Base-by-base conservation (phyloP, 202 grass and related monocot species). In the Carex sylvatica region DNA sequence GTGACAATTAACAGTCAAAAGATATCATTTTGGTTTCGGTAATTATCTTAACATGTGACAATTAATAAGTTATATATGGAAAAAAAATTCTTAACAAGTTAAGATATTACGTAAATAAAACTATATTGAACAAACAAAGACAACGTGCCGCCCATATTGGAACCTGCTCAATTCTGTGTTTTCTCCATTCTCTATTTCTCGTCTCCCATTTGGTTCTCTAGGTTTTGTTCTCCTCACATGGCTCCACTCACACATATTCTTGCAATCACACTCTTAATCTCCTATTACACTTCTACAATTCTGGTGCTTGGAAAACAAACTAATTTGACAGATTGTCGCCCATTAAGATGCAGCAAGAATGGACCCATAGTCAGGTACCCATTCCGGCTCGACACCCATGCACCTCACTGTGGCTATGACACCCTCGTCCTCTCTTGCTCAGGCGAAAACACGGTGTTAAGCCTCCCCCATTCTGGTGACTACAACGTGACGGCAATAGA, bases 281-380 rank as follows among this genome's bases (percentile, higher is more conserved):
- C 3, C 67, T 70, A 70, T 70, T 42, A 70, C 36, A 9, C 36
- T 42, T n/a, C 9, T 44, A 16, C 36, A 70, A 3, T 44, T 46
- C 15, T 11, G 36, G 67, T 70, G 8, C 36, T 44, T 70, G 67
- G 67, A 44, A 70, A 46, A 70, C 46, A 49, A 49, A 49, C 46
- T 12, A 3, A 49, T 49, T 85, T 83, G 15, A n/a, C 83, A 40
- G 63, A 53, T 1, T 93, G 91, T 38, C 0, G 5, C 44, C 22
- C 82, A 72, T 54, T 30, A 1, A 63, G 18, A 8, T 88, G 88
- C 65, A 74, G 33, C 1, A 4, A 70, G 61, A 9, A 36, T 3
- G 61, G 84, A 19, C n/a, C 33, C 9, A 40, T 65, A 55, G 80
- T 93, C 36, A 80, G 82, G 16, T 93, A 74, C 61, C 91, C 91